Evolutionary conservation across 441 rosid species (phyloP), one percentile per base, ranked within the genome.

Genomic region (Populus hybrid): DNA sequence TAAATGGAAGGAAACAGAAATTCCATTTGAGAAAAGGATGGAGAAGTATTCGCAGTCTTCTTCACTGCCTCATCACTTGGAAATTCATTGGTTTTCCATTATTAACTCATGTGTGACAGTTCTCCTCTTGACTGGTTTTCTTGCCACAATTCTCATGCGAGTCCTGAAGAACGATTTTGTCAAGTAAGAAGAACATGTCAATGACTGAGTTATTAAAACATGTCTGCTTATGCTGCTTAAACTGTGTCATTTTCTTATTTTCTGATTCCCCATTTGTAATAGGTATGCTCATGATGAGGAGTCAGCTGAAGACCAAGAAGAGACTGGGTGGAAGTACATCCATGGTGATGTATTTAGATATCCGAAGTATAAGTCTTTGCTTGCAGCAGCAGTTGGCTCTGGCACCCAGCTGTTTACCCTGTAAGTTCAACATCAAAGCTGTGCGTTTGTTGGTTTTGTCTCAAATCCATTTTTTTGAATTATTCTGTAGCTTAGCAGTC

Each of bases 251-350:
- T 30, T 30, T 30, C 32, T 3, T 30, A 30, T 30, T 30, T 28
- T 24, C 50, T 36, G 8, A 21, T 42, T 38, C 23, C 61, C 24
- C 69, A 67, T 26, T 28, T 12, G 1, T 40, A 20, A 71, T 68
- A 90, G 92, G 84, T 90, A 90, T 81, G 89, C 90, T 11, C 93
- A 90, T 79, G 93, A 90, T 78, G 93, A 88, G 79, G 93, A 90
- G 87, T 84, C 90, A 18, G 90, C 86, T 77, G 93, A 90, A 80
- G 93, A 90, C 77, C 90, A 85, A 77, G 93, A 90, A 76, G 93
- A 90, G 78, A 88, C 93, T 28, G 93, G 93, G 77, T 90, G 93
- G 93, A 90, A 90, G 81, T 85, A 90, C 83, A 88, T 90, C 67
- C 93, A 88, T 40, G 93, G 93, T 2, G 92, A 90, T 80, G 93